Evolutionary conservation across 2,329 filamentous ascomycete species (phyloP).

Genomic region (Fusarium sp.): DNA sequence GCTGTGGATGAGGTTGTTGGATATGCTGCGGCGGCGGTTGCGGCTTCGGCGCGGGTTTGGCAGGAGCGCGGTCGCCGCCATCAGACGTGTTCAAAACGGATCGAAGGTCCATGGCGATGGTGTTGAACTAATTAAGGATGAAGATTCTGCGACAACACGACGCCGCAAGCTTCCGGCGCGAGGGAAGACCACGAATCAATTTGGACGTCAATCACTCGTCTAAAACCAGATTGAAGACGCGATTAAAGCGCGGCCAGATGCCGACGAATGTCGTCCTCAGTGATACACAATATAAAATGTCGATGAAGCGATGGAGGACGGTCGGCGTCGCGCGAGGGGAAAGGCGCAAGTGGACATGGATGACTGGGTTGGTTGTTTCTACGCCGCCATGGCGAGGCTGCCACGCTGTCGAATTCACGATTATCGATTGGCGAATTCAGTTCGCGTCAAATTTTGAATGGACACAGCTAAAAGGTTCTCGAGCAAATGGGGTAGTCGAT

Average conservation of each 20-base stretch:
- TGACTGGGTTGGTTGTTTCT: slow-evolving; percentile 42
- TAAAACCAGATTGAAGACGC: slow-evolving; percentile 38
- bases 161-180: slow-evolving; percentile 29
- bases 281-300: not conserved
- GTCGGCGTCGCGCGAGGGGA: slow-evolving; percentile 43
- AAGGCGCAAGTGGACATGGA: slow-evolving; percentile 47
- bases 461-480: slow-evolving; percentile 7
- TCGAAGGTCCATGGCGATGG: slow-evolving; percentile 60
- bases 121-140: slow-evolving; percentile 3
- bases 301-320: slow-evolving; percentile 30
- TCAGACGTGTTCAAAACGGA: slow-evolving; percentile 67
- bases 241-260: slow-evolving; percentile 25
- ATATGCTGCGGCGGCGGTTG: slow-evolving; percentile 51
- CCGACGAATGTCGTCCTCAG: slow-evolving; percentile 10
- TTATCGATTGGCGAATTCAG: slow-evolving; percentile 36
- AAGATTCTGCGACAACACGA: slow-evolving; percentile 33
- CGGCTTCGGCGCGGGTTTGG: slow-evolving; percentile 49
- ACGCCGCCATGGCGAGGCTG: slow-evolving; percentile 48
- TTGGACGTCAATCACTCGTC: slow-evolving; percentile 32
- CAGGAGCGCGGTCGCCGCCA: slow-evolving; percentile 53
- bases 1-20: slow-evolving; percentile 50
- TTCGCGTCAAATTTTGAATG: slow-evolving; percentile 17
- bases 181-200: slow-evolving; percentile 38
- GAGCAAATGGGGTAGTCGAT: slow-evolving; percentile 11
- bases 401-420: slow-evolving; percentile 42